Evolutionary conservation across 106 monocot genomes (phyloP), one percentile per base, ranked within the genome.

Genomic region (Alisma plantagoaquatica): DNA sequence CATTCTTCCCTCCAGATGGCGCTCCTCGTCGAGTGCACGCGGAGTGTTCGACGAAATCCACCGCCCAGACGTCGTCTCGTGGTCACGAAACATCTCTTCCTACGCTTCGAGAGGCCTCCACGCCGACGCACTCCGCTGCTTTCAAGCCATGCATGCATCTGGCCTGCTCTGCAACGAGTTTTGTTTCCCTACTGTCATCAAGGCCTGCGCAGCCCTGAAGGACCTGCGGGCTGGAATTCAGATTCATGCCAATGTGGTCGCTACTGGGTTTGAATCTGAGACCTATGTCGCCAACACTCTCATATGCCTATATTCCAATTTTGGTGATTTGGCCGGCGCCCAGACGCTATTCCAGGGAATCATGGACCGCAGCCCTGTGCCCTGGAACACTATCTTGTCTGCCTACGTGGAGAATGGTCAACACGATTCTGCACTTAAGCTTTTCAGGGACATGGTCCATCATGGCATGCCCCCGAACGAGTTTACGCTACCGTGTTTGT

Each of bases 241-340:
- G 57, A 57, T 88, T 24, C 94, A 96, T 26, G 72, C 70, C 11
- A 21, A 75, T 11, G 59, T 77, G 0, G 19, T 84, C 9, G 26
- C 60, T 1, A 66, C 81, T 0, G 83, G 75, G 30, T 77, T 76
- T n/a, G 76, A 74, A 17, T 57, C 59, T 4, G 76, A 98, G 33
- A 54, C 73, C 1, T 98, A 73, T 24, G 84, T 85, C 18, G 78
- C 76, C 9, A 98, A 89, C 69, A 75, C 89, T 4, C 85, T 98
- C 5, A 43, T 84, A 0, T 59, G 69, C 5, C 53, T 87, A 62
- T 94, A 87, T 5, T 66, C 83, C 15, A 64, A 68, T 17, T 75
- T 77, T 16, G 80, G 87, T 2, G 17, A 30, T 20, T 14, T 75
- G 22, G 17, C 9, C 4, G 75, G 70, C 18, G 70, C 77, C 0